Evolutionary conservation across 2,329 filamentous ascomycete genomes (phyloP).

Genomic region (Aspergillus sp.): DNA sequence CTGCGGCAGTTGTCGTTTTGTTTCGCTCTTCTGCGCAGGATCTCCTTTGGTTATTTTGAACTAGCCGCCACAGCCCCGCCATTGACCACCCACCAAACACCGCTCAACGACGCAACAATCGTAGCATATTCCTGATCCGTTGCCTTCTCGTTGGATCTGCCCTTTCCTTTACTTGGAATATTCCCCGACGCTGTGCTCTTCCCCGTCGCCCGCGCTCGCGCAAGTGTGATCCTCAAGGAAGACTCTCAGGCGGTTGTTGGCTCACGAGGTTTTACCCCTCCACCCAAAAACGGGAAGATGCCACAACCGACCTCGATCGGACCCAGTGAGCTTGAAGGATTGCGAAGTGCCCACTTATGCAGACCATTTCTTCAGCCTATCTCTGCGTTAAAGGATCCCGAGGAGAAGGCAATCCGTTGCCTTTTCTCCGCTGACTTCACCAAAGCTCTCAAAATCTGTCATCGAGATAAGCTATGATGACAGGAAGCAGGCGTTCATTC

Average conservation of each 20-base stretch:
- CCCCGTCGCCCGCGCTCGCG: background rate
- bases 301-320: background rate
- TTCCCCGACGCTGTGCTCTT: background rate
- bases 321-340: conserved; percentile 5
- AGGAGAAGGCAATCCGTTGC: conserved; percentile 8
- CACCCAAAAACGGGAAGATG: conserved; percentile 3
- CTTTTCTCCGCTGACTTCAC: background rate
- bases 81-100: background rate
- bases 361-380: conserved; percentile 7
- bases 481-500: conserved; percentile 7
- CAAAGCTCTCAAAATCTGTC: conserved; percentile 2
- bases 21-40: background rate
- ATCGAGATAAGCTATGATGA: conserved; percentile 16
- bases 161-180: background rate
- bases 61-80: conserved; percentile 1
- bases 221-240: background rate
- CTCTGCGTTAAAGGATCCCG: background rate
- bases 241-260: background rate
- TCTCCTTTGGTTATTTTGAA: background rate
- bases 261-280: background rate
- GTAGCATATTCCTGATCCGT: background rate
- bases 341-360: conserved; percentile 7
- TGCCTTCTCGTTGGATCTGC: background rate
- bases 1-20: background rate
- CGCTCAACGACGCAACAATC: background rate